phyloP scores from a whole-genome alignment of 441 rosid species.

The Adansonia gregorii region DNA sequence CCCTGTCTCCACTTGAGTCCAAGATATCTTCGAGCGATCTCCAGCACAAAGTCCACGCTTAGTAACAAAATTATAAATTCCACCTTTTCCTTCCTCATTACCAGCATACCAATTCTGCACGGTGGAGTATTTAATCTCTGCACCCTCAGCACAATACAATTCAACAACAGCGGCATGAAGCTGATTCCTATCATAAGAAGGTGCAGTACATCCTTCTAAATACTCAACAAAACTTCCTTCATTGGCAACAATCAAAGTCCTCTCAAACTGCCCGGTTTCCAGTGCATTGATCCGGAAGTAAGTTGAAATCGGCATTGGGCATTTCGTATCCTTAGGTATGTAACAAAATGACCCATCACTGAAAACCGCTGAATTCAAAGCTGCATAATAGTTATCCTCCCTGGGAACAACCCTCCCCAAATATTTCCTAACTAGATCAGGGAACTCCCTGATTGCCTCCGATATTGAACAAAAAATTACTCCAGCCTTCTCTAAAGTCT shows the following conservation, averaged over 20 bases:
- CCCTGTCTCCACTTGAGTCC: conserved; percentile 98
- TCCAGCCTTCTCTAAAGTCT: conserved; percentile 73
- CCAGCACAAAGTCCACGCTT: conserved; percentile 92
- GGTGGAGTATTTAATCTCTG: conserved; percentile 90
- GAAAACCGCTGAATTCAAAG: conserved; percentile 87
- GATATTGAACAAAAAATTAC: conserved; percentile 92
- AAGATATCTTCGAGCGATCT: conserved; percentile 78
- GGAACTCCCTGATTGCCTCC: conserved; percentile 74
- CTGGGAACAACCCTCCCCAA: conserved; percentile 85
- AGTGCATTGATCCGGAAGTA: conserved; percentile 81
- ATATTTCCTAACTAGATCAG: conserved; percentile 78
- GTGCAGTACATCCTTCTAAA: conserved; percentile 95
- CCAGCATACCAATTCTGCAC: conserved; percentile 98
- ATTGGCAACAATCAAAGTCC: conserved; percentile 94
- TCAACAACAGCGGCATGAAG: conserved; percentile 97
- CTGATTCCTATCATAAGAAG: conserved; percentile 86
- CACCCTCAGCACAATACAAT: conserved; percentile 66
- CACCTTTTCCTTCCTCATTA: conserved; percentile 86
- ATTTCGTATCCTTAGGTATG: conserved; percentile 77
- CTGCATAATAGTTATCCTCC: conserved; percentile 83
- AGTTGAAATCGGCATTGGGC: conserved; percentile 93
- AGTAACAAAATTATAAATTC: conserved; percentile 90
- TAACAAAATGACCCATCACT: conserved; percentile 93
- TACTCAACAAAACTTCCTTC: conserved; percentile 92
- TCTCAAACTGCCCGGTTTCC: conserved; percentile 98